phyloP scores from a whole-genome alignment of 257 asterid species.

The Solanum sejunctum region DNA sequence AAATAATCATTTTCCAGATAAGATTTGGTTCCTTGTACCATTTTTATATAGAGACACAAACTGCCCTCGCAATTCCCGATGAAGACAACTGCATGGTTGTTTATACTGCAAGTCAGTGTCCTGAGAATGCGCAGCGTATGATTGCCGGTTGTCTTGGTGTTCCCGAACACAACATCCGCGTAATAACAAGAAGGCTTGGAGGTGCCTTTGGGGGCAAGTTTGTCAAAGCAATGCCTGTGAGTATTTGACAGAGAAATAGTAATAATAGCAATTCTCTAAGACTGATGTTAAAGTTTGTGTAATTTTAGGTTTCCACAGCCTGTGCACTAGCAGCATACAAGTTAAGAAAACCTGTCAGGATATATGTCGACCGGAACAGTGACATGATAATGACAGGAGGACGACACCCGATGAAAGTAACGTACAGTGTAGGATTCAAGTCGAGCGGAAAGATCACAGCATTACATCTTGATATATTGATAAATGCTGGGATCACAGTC shows the following conservation, averaged over 20 bases:
- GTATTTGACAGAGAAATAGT: neutral
- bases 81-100: conserved; percentile 78
- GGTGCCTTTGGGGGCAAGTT: conserved; percentile 87
- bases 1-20: conserved; percentile 21
- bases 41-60: conserved; percentile 68
- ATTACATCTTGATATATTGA: conserved; percentile 43
- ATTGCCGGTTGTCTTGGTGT: neutral
- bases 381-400: conserved; percentile 71
- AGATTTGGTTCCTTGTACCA: conserved; percentile 54
- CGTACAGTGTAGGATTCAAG: conserved; percentile 55
- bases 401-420: conserved; percentile 71
- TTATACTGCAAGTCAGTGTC: neutral
- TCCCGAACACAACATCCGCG: neutral
- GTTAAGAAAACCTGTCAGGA: conserved; percentile 54
- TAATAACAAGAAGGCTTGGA: conserved; percentile 21
- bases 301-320: conserved; percentile 49
- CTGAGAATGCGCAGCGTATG: neutral
- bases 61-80: conserved; percentile 70
- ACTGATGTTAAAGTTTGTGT: neutral
- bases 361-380: conserved; percentile 46
- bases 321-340: conserved; percentile 79
- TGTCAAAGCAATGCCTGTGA: conserved; percentile 37
- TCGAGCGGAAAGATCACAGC: conserved; percentile 66
- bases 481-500: conserved; percentile 45
- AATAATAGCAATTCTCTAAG: neutral